phyloP scores from a whole-genome alignment of 257 asterid species.

The Coffea eugenioides region DNA sequence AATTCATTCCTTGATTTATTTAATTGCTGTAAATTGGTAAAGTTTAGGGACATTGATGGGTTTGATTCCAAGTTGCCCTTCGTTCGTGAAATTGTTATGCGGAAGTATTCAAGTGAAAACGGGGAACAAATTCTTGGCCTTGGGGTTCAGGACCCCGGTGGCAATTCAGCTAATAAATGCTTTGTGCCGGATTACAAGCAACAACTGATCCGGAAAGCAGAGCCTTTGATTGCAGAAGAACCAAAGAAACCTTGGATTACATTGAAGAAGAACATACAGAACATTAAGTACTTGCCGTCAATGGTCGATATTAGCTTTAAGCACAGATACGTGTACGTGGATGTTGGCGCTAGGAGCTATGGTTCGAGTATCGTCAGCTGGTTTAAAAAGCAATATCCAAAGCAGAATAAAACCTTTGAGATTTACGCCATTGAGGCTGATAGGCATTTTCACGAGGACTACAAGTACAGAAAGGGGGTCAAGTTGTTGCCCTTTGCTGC shows the following conservation, averaged over 20 bases:
- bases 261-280: slow-evolving; percentile 70
- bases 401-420: slow-evolving; percentile 86
- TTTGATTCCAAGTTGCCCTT: slow-evolving; percentile 24
- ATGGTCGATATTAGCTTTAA: slow-evolving; percentile 86
- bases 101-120: slow-evolving; percentile 35
- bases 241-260: slow-evolving; percentile 95
- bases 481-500: slow-evolving; percentile 88
- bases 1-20: slow-evolving; percentile 51
- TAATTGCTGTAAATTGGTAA: slow-evolving; percentile 44
- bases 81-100: slow-evolving; percentile 48
- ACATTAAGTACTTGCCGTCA: slow-evolving; percentile 67
- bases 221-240: slow-evolving; percentile 76
- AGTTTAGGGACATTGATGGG: slow-evolving; percentile 40
- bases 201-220: slow-evolving; percentile 60
- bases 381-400: slow-evolving; percentile 95
- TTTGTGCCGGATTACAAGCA: slow-evolving; percentile 60
- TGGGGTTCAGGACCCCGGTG: slow-evolving; percentile 20
- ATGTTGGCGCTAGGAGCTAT: slow-evolving; percentile 93
- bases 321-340: slow-evolving; percentile 73
- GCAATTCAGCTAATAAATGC: slow-evolving; percentile 42
- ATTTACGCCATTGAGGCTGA: slow-evolving; percentile 95
- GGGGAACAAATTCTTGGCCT: slow-evolving; percentile 9
- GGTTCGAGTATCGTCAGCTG: slow-evolving; percentile 98
- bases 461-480: slow-evolving; percentile 73
- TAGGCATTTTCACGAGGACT: slow-evolving; percentile 61